Conservation (phyloP, 1,284 basidiomycete genomes). For the Pisolithus thermaeus region DNA sequence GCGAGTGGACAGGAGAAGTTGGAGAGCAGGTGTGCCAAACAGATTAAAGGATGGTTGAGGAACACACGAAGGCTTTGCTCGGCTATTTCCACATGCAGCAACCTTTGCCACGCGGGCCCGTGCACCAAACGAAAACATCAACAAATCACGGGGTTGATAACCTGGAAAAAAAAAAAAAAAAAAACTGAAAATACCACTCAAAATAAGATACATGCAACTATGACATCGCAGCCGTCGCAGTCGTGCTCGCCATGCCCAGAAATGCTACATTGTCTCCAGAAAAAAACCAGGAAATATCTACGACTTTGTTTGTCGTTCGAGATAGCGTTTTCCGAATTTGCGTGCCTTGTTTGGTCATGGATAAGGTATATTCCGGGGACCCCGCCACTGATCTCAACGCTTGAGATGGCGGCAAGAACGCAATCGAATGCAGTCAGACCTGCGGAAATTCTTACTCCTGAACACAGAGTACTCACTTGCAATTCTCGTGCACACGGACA, state of each 20-base stretch:
- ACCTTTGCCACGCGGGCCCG: constrained; percentile 35
- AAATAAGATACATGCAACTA: constrained; percentile 24
- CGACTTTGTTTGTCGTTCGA: neutral
- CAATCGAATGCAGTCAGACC: neutral
- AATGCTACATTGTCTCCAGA: constrained; percentile 12
- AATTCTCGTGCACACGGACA: neutral
- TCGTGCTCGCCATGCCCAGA: constrained; percentile 13
- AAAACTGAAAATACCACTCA: constrained; percentile 23
- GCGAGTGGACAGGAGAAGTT: constrained; percentile 14
- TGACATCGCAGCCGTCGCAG: constrained; percentile 17
- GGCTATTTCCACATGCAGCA: constrained; percentile 36
- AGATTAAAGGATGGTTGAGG: constrained; percentile 37
- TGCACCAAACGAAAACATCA: constrained; percentile 34
- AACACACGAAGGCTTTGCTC: constrained; percentile 35
- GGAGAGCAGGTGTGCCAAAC: constrained; percentile 22
- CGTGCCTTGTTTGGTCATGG: constrained; percentile 28
- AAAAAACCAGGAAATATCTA: constrained; percentile 1
- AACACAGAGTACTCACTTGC: neutral
- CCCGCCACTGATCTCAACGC: constrained; percentile 17
- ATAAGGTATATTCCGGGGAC: constrained; percentile 23
- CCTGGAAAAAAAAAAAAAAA: constrained; percentile 5
- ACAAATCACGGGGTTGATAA: constrained; percentile 27
- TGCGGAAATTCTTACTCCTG: neutral
- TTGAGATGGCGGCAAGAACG: neutral
- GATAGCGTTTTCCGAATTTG: constrained; percentile 11